Conservation (phyloP, 352 stramenopile genomes). For the Pythium vanterpoolii region DNA sequence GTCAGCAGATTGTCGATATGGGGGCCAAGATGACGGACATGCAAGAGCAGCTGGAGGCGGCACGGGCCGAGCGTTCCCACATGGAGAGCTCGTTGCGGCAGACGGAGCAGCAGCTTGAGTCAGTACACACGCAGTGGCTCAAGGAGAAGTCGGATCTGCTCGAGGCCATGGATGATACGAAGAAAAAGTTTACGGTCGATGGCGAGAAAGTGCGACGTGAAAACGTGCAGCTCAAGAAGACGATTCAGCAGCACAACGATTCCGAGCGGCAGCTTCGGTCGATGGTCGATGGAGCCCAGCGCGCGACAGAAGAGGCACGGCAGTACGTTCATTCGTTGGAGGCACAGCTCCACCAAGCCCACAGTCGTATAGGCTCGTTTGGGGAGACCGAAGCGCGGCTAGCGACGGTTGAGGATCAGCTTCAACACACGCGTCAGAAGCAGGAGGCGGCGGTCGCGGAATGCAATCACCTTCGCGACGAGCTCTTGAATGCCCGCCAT, state of each 20-base stretch:
- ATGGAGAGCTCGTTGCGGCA: slow-evolving; percentile 42
- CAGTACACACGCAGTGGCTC: slow-evolving; percentile 54
- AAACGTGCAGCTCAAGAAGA: slow-evolving; percentile 36
- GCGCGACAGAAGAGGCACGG: slow-evolving; percentile 25
- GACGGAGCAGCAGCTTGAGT: slow-evolving; percentile 49
- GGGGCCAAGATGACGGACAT: slow-evolving; percentile 32
- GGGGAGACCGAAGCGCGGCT: slow-evolving; percentile 42
- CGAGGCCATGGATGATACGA: slow-evolving; percentile 35
- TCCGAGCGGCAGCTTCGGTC: slow-evolving; percentile 34
- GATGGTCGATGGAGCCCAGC: slow-evolving; percentile 27
- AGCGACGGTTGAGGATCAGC: slow-evolving; percentile 30
- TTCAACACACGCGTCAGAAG: slow-evolving; percentile 32
- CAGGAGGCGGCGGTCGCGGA: slow-evolving; percentile 19
- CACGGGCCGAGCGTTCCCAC: slow-evolving; percentile 36
- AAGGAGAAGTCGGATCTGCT: slow-evolving; percentile 57
- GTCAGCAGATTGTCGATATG: slow-evolving; percentile 24
- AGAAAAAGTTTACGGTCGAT: slow-evolving; percentile 28
- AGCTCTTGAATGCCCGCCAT: slow-evolving; percentile 22
- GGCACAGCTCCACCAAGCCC: slow-evolving; percentile 31
- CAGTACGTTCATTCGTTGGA: slow-evolving; percentile 32
- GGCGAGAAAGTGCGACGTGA: slow-evolving; percentile 41
- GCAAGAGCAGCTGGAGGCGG: slow-evolving; percentile 40
- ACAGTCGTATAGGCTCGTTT: slow-evolving; percentile 23
- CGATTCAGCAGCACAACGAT: slow-evolving; percentile 21
- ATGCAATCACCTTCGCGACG: slow-evolving; percentile 18